Evolutionary conservation across 2,329 filamentous ascomycete species (phyloP).

Genomic region (Pseudocercospora eumusae): DNA sequence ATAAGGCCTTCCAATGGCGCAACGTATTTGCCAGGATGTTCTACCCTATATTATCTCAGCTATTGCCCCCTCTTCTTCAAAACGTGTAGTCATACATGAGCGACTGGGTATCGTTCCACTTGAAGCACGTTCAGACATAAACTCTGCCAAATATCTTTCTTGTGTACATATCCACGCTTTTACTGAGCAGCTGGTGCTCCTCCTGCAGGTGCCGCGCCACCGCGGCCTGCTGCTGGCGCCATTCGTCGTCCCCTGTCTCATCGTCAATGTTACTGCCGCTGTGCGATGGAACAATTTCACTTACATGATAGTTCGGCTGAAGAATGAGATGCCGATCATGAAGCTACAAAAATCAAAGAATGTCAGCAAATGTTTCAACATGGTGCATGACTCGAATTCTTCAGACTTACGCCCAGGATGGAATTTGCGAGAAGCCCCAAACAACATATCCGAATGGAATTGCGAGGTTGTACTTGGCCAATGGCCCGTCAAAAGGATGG

Average conservation of each 20-base stretch:
- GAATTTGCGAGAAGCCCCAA: conserved; percentile 62
- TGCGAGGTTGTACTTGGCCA: conserved; percentile 63
- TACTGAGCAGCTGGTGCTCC: conserved; percentile 4
- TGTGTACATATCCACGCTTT: conserved; percentile 6
- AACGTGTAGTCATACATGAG: conserved; percentile 9
- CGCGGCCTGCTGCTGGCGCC: conserved; percentile 12
- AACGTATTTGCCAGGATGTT: background rate
- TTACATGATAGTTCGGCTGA: conserved; percentile 76
- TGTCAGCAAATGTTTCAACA: background rate
- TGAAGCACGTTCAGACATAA: background rate
- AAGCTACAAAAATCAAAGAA: conserved; percentile 45
- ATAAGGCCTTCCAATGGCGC: background rate
- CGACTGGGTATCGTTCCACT: conserved; percentile 11
- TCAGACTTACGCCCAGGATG: conserved; percentile 59
- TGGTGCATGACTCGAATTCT: background rate
- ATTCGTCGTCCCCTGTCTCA: conserved; percentile 15
- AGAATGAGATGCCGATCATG: conserved; percentile 73
- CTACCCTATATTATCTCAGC: background rate
- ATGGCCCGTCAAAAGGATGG: conserved; percentile 72
- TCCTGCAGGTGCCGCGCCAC: conserved; percentile 10
- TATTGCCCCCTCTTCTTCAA: background rate
- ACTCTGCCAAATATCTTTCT: background rate
- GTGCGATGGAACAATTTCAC: conserved; percentile 34
- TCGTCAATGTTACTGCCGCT: background rate
- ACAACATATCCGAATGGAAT: conserved; percentile 68